These are phyloP conservation scores for Prunus fruticosa DNA, from an alignment of 306 rosid genomes.

Conservation along the genomic window DNA sequence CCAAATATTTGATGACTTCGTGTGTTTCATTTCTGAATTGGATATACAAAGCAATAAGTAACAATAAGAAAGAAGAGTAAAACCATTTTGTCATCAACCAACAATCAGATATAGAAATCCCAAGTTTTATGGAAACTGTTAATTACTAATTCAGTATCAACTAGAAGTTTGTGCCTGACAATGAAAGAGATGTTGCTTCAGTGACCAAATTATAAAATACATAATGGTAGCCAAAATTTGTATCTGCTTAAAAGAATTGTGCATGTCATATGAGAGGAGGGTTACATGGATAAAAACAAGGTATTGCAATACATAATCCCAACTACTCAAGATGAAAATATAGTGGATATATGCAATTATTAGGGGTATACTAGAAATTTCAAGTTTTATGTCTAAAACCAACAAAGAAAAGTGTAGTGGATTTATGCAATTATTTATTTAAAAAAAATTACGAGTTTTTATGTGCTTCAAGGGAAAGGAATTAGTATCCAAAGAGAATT, in stretches of 20 bases:
- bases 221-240: not conserved
- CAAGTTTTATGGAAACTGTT: not conserved
- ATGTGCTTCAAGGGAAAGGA: not conserved
- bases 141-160: not conserved
- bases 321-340: not conserved
- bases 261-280: not conserved
- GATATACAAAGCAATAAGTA: slow-evolving; percentile 17
- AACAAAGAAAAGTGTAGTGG: not conserved
- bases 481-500: not conserved
- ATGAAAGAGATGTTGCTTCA: not conserved
- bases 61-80: not conserved
- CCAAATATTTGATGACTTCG: slow-evolving; percentile 95
- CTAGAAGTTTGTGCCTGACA: not conserved
- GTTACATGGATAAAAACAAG: not conserved
- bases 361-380: not conserved
- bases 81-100: not conserved
- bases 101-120: not conserved
- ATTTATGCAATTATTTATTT: not conserved
- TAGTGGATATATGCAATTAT: no score
- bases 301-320: not conserved
- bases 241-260: not conserved
- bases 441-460: no score
- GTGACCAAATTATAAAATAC: not conserved
- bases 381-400: not conserved
- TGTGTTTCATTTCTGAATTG: slow-evolving; percentile 93